Base-by-base conservation (phyloP, 1,284 basidiomycete species). In the Cystodermella granulosa region DNA sequence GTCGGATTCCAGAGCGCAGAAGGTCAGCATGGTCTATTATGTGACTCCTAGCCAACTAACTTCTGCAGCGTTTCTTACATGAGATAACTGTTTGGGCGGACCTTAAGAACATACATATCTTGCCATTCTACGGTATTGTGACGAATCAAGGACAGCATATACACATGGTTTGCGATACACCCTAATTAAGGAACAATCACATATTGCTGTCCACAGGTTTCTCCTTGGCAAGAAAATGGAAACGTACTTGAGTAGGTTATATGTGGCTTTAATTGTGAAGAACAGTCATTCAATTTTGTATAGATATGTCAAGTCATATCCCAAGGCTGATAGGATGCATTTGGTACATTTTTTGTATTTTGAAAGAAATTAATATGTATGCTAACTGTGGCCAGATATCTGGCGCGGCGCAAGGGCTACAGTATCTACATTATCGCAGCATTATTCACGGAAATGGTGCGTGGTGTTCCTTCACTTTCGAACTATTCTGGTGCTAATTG, bases 141-240 rank as follows among this genome's bases (percentile, higher is more conserved):
- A 77, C 75, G 6, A 67, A 80, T 48, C 61, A 76, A 43, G 76
- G 74, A 1, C 67, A 66, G 40, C 65, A 70, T 39, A 61, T 79
- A 39, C 67, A 76, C 52, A 75, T 76, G 58, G 80, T 70, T 53
- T 47, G 49, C 46, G 18, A 48, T 11, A 16, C 39, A 34, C 11
- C 15, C n/a, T n/a, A n/a, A n/a, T n/a, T n/a, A n/a, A n/a, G n/a
- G n/a, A n/a, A n/a, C n/a, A n/a, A n/a, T n/a, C n/a, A n/a, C n/a
- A n/a, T n/a, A 22, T 23, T 43, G 34, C 24, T 24, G 40, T 36
- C 35, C 24, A 16, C 40, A 81, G 79, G 75, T 81, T 23, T 77
- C 79, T 7, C 74, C 77, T 4, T 81, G 80, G 79, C 76, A 78
- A 60, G 65, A 71, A 20, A 70, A 79, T 51, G 79, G 75, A 24